Evolutionary conservation across 345 rosid genomes (phyloP).

Genomic region (Citrus reticulata): DNA sequence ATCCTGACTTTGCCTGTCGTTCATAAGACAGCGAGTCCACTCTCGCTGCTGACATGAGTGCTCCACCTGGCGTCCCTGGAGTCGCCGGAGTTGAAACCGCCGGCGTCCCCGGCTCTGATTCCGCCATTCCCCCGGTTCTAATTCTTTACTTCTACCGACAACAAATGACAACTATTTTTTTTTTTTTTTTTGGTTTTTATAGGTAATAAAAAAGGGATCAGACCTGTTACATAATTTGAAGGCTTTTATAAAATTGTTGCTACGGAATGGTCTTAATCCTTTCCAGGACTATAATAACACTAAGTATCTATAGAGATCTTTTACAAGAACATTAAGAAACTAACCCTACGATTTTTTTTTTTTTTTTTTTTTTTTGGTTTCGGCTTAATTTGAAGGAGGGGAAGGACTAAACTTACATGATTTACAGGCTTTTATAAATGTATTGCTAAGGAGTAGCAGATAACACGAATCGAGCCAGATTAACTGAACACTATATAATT

Average conservation of each 20-base stretch:
- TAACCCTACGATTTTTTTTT: too few relatives aligned
- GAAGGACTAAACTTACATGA: conserved; percentile 36
- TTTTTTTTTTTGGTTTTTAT: background rate
- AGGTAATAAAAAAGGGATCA: background rate
- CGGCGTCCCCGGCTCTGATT: conserved; percentile 38
- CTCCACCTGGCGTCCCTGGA: conserved; percentile 93
- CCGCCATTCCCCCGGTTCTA: conserved; percentile 31
- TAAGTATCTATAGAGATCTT: background rate
- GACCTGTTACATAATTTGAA: conserved; percentile 51
- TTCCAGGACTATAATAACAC: conserved; percentile 34
- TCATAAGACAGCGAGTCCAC: conserved; percentile 91
- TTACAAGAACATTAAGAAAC: background rate
- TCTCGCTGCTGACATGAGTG: conserved; percentile 66
- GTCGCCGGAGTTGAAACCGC: conserved; percentile 80
- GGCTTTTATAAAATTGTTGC: conserved; percentile 50
- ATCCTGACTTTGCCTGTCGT: conserved; percentile 75
- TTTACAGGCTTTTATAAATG: conserved; percentile 49
- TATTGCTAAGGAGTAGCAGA: conserved; percentile 39
- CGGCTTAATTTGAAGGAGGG: background rate
- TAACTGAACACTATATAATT: background rate
- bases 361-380: conserved; percentile 13
- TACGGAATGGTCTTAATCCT: conserved; percentile 42
- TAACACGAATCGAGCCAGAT: conserved; percentile 30
- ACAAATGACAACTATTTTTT: background rate
- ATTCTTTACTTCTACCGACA: background rate